Evolutionary conservation across 306 rosid genomes (phyloP), one percentile per base, ranked within the genome.

Genomic region (Dicorynia guianensis): DNA sequence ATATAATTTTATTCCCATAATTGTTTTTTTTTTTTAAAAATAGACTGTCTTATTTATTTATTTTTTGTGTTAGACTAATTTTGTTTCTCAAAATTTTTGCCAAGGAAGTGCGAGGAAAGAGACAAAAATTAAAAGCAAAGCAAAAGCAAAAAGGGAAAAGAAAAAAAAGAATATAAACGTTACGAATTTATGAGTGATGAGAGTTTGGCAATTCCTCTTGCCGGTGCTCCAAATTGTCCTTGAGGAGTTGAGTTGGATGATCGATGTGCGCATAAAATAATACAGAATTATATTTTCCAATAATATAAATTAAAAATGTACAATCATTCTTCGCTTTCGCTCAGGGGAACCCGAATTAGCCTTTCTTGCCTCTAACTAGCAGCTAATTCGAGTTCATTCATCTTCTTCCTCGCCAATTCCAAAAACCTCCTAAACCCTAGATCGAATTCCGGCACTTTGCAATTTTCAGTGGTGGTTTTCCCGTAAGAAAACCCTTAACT

Each of bases 91-190:
- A n/a, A n/a, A n/a, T n/a, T n/a, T n/a, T n/a, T n/a, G n/a, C n/a
- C n/a, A n/a, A 25, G 30, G 30, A 25, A 25, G 2, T 25, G 30
- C 2, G 30, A 25, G 30, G 30, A 25, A 25, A 25, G 30, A 25
- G 30, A 25, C 30, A 25, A 25, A 25, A 2, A 25, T 2, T 25
- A 25, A 25, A 19, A 47, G 34, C 73, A 67, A 63, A 62, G 38
- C 15, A 1, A 74, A 62, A 74, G 20, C 11, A 8, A 18, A 34
- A 74, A 74, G 55, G 8, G 19, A 72, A 72, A 48, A 61, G 30
- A 17, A 54, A 10, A 4, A 52, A 52, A 40, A 13, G 7, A 53
- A 75, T 36, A 70, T 42, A 53, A 70, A 61, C 77, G 82, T 70
- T 47, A 10, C n/a, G 11, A 47, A 6, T 1, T 6, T 5, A 6